Percentiles rank a stretch among this genome's conserved stretches.
Conservation (phyloP, 306 rosid genomes). For the Citrullus colocynthis region DNA sequence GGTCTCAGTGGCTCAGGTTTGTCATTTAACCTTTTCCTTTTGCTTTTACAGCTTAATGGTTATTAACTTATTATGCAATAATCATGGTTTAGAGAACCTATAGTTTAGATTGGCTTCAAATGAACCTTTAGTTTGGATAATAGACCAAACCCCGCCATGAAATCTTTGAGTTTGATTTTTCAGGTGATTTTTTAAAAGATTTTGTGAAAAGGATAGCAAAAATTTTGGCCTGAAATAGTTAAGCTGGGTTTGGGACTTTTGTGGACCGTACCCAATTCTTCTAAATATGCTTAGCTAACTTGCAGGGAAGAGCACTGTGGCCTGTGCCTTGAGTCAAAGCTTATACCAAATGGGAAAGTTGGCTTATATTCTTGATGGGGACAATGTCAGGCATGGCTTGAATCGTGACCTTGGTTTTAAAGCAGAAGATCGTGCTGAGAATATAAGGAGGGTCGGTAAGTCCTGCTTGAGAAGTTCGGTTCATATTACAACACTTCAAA, state of each 20-base stretch:
- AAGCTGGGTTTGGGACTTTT: not conserved
- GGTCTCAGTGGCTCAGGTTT: slow-evolving; percentile 79
- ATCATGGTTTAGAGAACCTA: not conserved
- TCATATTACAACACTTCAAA: not conserved
- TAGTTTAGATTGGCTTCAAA: not conserved
- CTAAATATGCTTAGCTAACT: slow-evolving; percentile 7
- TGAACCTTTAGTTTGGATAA: not conserved
- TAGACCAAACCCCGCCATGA: not conserved
- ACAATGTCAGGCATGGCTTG: slow-evolving; percentile 90
- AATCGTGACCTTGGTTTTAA: slow-evolving; percentile 73
- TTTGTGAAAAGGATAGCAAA: not conserved
- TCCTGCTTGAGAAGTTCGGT: not conserved
- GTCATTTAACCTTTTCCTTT: not conserved
- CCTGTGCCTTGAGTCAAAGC: slow-evolving; percentile 75
- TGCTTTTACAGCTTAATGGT: not conserved
- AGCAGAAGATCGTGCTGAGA: slow-evolving; percentile 98
- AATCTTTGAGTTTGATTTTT: not conserved
- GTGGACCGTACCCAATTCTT: not conserved
- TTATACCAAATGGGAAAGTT: slow-evolving; percentile 65
- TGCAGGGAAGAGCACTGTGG: slow-evolving; percentile 90
- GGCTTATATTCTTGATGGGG: slow-evolving; percentile 83
- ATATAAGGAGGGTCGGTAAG: slow-evolving; percentile 82
- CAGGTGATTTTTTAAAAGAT: not conserved
- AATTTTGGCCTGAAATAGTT: not conserved
- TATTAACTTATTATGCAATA: not conserved